Base-by-base conservation (phyloP, 345 rosid genomes). In the Linum trigynum region DNA sequence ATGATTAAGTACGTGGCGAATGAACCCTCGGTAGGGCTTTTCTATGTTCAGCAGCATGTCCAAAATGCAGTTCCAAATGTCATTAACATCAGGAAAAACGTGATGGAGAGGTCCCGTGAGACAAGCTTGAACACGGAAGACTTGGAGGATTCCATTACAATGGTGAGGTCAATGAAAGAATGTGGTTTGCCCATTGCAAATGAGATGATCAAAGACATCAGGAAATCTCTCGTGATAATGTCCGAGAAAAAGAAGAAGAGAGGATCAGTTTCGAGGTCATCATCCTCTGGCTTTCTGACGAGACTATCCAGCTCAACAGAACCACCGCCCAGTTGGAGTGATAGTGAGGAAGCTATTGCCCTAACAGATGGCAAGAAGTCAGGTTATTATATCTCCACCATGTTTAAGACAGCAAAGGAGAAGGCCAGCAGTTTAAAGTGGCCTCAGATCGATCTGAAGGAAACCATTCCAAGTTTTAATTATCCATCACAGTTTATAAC, bases 1-100 rank as follows among this genome's bases (percentile, higher is more conserved):
- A 90, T 91, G 99, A 91, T 89, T 12, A 89, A 89, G 81, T 84
- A 91, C 62, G 78, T 89, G 62, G 95, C 91, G 11, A 95, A 95
- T 57, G 95, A 95, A 71, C 97, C 97, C 51, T 88, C 99, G 0
- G 94, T 87, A 7, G 97, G 97, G 42, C 96, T 91, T 64, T 85
- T 78, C 80, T 94, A 87, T 79, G 80, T 88, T 60, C 97, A 91
- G 71, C 89, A 89, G 71, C 99, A 95, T 59, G 72, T 83, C 5
- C 89, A 79, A 61, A 87, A 82, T 63, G 88, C 96, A 32, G 77
- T 84, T 65, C 96, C 95, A 0, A 95, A 91, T 38, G 81, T 88
- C 3, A 59, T 82, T 61, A 77, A 61, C 61, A 86, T 91, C 73
- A 85, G 76, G 72, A 80, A 68, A 74, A 84, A 65, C 37, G 75